Conservation (phyloP, 2,329 filamentous ascomycete genomes). For the Chrysoporthe austroafricana region DNA sequence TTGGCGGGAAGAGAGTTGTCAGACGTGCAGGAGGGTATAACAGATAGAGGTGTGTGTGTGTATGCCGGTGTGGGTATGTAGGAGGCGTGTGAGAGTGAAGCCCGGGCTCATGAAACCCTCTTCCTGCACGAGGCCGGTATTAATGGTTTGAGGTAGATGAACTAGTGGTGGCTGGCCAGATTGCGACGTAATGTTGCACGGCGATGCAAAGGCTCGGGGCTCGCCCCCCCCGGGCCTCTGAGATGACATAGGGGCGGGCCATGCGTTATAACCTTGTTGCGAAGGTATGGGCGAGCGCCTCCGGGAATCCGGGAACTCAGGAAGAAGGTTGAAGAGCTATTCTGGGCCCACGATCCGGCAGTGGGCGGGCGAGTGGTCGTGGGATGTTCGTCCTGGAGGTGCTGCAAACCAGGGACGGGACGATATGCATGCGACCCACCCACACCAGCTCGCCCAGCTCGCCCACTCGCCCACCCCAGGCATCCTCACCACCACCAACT, state of each 20-base stretch:
- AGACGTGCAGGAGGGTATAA: not conserved
- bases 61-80: not conserved
- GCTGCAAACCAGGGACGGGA: conserved; percentile 6
- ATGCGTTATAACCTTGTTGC: not conserved
- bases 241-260: not conserved
- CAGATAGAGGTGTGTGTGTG: not conserved
- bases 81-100: not conserved
- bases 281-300: not conserved
- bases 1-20: not conserved
- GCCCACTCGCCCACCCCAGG: not conserved
- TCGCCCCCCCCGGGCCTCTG: not conserved
- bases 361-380: too few relatives aligned
- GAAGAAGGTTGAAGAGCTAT: not conserved
- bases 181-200: not conserved
- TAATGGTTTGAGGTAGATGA: conserved; percentile 5
- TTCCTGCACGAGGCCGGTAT: not conserved
- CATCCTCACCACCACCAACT: not conserved
- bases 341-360: too few relatives aligned
- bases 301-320: not conserved
- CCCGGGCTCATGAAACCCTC: not conserved
- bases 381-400: not conserved
- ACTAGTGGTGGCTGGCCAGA: not conserved
- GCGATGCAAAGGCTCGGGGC: not conserved
- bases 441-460: not conserved
- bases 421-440: not conserved